Conservation (phyloP, 176 grass and related monocot genomes). For the Carex parvula region DNA sequence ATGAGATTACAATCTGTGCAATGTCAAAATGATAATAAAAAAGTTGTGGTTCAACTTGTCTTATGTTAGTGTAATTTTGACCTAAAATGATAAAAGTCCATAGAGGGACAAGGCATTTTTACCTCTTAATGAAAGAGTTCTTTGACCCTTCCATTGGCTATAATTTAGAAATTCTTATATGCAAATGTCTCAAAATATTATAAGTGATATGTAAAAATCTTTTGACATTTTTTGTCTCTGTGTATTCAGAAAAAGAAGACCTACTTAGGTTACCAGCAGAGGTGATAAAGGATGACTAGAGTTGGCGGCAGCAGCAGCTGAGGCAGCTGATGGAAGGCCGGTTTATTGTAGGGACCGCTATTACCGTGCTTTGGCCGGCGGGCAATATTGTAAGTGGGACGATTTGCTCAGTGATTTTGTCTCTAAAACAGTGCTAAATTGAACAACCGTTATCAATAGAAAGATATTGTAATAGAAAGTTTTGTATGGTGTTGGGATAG, state of each 20-base stretch:
- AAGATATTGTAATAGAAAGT: neutral
- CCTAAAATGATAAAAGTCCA: neutral
- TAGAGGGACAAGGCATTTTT: neutral
- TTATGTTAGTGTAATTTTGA: neutral
- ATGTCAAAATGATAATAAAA: neutral
- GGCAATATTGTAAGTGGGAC: constrained; percentile 96
- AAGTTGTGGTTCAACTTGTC: neutral
- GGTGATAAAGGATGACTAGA: constrained; percentile 80
- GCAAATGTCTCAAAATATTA: neutral
- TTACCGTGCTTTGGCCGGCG: constrained; percentile 79
- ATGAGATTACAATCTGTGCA: neutral
- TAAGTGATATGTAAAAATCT: neutral
- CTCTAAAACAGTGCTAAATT: neutral
- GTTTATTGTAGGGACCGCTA: constrained; percentile 95
- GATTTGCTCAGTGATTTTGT: constrained; percentile 57
- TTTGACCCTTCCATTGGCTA: neutral
- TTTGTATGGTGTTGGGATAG: constrained; percentile 4
- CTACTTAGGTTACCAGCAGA: constrained; percentile 74
- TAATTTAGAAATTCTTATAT: neutral
- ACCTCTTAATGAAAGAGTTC: neutral
- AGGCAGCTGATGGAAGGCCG: constrained; percentile 80
- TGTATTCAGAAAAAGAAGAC: constrained; percentile 59
- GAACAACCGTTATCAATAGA: neutral
- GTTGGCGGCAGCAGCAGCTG: constrained; percentile 63
- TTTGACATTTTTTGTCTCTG: neutral